A percentile compares a stretch with the other conserved stretches of the same genome.
Evolutionary conservation across 2,329 filamentous ascomycete genomes (phyloP).

Genomic region (Metarhizium anisopliae): DNA sequence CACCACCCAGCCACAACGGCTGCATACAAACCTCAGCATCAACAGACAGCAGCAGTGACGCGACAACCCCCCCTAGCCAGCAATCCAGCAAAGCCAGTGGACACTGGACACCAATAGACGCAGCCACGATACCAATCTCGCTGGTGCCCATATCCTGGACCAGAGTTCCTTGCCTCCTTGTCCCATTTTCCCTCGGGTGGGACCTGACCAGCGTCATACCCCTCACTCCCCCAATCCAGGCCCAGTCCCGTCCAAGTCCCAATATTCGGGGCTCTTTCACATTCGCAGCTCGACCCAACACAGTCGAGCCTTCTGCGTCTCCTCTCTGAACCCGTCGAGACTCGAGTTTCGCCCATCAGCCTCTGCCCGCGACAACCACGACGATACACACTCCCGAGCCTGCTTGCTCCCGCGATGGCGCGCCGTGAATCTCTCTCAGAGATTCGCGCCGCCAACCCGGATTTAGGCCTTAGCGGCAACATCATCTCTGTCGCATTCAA

Average conservation of each 20-base stretch:
- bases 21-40: background rate
- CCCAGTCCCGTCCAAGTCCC: background rate
- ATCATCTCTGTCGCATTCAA: constrained; percentile 59
- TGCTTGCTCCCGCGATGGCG: constrained; percentile 22
- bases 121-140: background rate
- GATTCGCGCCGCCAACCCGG: constrained; percentile 46
- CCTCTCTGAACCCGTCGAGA: background rate
- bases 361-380: background rate
- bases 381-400: background rate
- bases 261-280: background rate
- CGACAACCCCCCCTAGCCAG: background rate
- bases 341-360: background rate
- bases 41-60: background rate
- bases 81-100: background rate
- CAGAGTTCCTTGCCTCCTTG: background rate
- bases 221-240: background rate
- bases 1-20: background rate
- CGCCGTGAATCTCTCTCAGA: constrained; percentile 44
- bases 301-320: background rate
- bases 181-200: constrained; percentile 2
- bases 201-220: constrained; percentile 5
- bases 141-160: background rate
- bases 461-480: constrained; percentile 51
- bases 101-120: background rate
- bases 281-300: background rate